Evolutionary conservation across 2,329 filamentous ascomycete species (phyloP), one percentile per base, ranked within the genome.

Genomic region (Epichloe festucae): DNA sequence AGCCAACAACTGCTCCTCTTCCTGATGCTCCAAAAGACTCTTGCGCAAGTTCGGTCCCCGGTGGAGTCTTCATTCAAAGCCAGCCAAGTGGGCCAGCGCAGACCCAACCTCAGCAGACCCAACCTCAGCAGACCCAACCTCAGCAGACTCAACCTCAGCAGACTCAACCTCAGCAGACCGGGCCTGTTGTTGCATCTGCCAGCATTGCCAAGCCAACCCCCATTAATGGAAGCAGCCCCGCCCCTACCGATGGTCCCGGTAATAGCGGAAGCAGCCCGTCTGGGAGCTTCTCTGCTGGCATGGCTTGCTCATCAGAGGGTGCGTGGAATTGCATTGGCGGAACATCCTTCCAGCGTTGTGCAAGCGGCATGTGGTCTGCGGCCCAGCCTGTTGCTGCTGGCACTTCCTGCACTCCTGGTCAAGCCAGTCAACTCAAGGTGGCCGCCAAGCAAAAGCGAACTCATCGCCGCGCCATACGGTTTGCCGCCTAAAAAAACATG

Each of bases 301-400:
- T 70, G 17, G 64, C 72, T 0, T 80, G 77, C 63, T 58, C 68
- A 7, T 46, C 56, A 1, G 75, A 78, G 45, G 77, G 77, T 1
- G 60, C 62, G 11, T 81, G 73, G 73, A 78, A 78, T 67, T 81
- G 77, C 56, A 65, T 79, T 6, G 65, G 61, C 0, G 74, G 75
- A 14, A 65, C 60, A 1, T 69, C 70, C 0, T 81, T 71, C 71
- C 76, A 80, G 62, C 75, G 75, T 46, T 81, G 77, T 53, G 77
- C 70, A 7, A 73, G 70, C 2, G 76, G 77, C 8, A 39, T 56
- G 0, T 81, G 77, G 77, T 75, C 75, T 2, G 58, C 64, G 0
- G 51, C 63, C 2, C 68, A 70, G 53, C 42, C 55, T 0, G 58
- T 80, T 12, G 70, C 77, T 0, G 58, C 62, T 0, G 77, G 77